These are phyloP conservation scores for Schoenoplectus triqueter DNA, from an alignment of 202 grass and related monocot genomes.

Conservation along the genomic window DNA sequence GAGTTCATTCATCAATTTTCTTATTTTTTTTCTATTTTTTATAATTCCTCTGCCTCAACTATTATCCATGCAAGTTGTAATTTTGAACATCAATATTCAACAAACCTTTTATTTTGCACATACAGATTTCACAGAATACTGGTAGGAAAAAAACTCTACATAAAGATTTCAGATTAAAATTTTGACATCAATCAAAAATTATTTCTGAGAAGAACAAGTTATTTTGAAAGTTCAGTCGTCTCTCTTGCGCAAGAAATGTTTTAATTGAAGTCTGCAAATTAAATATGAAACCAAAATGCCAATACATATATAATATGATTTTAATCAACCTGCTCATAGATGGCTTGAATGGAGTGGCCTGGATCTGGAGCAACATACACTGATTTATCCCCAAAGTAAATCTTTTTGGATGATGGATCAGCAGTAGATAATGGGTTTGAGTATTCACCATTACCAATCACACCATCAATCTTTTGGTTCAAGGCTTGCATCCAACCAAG, in stretches of 20 bases:
- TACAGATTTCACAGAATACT: neutral
- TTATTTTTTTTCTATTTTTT: neutral
- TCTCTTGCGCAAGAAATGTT: neutral
- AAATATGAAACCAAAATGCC: neutral
- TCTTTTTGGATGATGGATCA: conserved; percentile 33
- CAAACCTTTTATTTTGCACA: neutral
- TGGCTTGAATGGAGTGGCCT: conserved; percentile 83
- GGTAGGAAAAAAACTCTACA: neutral
- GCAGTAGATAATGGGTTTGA: conserved; percentile 46
- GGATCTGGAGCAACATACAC: conserved; percentile 86
- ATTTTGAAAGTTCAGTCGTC: neutral
- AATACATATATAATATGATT: neutral
- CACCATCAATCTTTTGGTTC: conserved; percentile 71
- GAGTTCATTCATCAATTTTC: no score
- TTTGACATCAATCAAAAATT: no score
- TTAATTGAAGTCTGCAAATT: neutral
- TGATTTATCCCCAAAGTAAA: conserved; percentile 55
- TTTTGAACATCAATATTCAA: neutral
- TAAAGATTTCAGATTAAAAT: no score
- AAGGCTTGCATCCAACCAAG: conserved; percentile 85
- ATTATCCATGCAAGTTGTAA: no score
- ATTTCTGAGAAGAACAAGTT: no score
- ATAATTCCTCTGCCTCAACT: neutral
- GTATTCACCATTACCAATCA: conserved; percentile 51
- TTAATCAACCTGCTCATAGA: conserved; percentile 63